Conservation (phyloP, 352 stramenopile species). For the Pythium sp. region DNA sequence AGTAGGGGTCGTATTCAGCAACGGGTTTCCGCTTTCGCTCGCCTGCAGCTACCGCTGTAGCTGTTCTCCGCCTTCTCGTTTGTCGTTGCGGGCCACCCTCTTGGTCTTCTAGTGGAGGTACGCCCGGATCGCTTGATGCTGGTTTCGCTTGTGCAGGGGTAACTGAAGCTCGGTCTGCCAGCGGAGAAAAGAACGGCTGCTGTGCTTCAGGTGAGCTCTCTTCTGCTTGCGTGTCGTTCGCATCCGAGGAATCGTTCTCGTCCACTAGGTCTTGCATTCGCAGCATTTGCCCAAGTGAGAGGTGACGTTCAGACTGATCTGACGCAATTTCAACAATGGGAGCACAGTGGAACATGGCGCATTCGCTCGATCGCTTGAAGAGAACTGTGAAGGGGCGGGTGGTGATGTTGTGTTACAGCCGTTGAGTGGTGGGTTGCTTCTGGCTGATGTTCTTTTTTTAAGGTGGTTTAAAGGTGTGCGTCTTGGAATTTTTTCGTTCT, state of each 20-base stretch:
- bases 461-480: neutral
- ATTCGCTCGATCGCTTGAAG: neutral
- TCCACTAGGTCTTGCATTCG: slow-evolving; percentile 8
- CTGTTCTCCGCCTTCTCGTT: neutral
- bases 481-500: neutral
- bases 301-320: too few species aligned
- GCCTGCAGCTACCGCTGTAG: neutral
- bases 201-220: neutral
- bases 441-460: neutral
- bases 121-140: neutral
- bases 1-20: neutral
- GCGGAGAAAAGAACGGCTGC: neutral
- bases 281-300: neutral
- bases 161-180: neutral
- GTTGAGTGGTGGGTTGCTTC: neutral
- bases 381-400: neutral
- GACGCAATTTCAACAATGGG: neutral
- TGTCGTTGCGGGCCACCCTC: neutral
- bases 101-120: neutral
- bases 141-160: neutral
- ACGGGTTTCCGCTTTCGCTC: slow-evolving; percentile 1
- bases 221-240: neutral
- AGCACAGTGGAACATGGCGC: neutral
- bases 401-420: neutral
- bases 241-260: neutral